Conservation (phyloP, 202 grass and related monocot species). For the Hordeum pubiflorum region DNA sequence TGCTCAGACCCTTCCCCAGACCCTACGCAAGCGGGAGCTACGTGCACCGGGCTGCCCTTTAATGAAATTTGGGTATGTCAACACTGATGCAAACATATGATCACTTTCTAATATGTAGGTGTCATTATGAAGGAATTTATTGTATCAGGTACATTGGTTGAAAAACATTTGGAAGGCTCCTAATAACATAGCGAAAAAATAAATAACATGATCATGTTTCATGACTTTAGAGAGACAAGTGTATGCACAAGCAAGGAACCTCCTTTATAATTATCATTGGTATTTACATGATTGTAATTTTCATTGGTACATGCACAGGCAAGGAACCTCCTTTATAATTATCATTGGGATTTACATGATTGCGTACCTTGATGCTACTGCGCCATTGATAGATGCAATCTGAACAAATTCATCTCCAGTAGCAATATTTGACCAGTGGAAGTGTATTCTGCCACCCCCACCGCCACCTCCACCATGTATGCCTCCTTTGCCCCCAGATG, state of each 20-base stretch:
- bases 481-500: conserved; percentile 73
- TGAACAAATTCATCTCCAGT: conserved; percentile 94
- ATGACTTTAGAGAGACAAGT: background rate
- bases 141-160: no score
- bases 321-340: conserved; percentile 10
- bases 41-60: no score
- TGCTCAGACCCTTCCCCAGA: no score
- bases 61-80: no score
- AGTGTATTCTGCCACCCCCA: conserved; percentile 88
- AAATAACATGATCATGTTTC: background rate
- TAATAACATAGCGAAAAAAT: no score
- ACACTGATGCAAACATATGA: no score
- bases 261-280: background rate
- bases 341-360: background rate
- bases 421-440: conserved; percentile 93
- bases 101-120: no score
- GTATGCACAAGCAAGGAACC: conserved; percentile 21
- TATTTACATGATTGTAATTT: background rate
- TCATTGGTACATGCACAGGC: conserved; percentile 6
- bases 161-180: no score
- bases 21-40: no score
- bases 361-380: conserved; percentile 73
- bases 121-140: no score
- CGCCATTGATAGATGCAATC: conserved; percentile 85
- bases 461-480: conserved; percentile 77